These are phyloP conservation scores for Neurospora tetraspora DNA, from an alignment of 495 filamentous ascomycete species.

Conservation along the genomic window DNA sequence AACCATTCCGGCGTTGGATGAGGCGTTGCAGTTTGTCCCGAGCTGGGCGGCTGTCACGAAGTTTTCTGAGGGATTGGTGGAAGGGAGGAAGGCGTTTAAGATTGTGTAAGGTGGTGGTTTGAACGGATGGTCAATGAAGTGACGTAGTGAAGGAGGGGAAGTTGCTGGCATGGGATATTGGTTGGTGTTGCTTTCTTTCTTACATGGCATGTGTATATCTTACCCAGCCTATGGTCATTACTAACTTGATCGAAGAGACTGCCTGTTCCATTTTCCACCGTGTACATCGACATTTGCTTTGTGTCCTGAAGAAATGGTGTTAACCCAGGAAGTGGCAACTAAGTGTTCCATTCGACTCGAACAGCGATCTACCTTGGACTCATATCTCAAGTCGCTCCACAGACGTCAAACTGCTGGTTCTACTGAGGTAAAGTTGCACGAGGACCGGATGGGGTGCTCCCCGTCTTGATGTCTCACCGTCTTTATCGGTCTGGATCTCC, in stretches of 20 bases:
- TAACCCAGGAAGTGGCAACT: not conserved
- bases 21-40: slow-evolving; percentile 65
- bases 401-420: not conserved
- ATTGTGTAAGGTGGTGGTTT: slow-evolving; percentile 7
- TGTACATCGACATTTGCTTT: not conserved
- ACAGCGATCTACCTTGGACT: not conserved
- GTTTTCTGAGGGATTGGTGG: slow-evolving; percentile 67
- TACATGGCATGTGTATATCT: not conserved
- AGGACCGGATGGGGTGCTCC: not conserved
- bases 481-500: not conserved
- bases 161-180: not conserved
- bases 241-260: not conserved
- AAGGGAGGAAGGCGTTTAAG: slow-evolving; percentile 45
- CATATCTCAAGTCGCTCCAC: not conserved
- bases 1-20: slow-evolving; percentile 76
- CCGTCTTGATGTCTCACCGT: not conserved
- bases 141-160: not conserved
- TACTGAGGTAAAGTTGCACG: not conserved
- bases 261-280: not conserved
- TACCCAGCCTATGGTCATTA: not conserved
- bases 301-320: not conserved
- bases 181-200: not conserved
- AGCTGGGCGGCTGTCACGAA: slow-evolving; percentile 71
- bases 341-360: not conserved
- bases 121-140: not conserved